A percentile compares a stretch with the other conserved stretches of the same genome.
Conservation (phyloP, 1,139 yeast species). For the Magnusiomyces paraingens region DNA sequence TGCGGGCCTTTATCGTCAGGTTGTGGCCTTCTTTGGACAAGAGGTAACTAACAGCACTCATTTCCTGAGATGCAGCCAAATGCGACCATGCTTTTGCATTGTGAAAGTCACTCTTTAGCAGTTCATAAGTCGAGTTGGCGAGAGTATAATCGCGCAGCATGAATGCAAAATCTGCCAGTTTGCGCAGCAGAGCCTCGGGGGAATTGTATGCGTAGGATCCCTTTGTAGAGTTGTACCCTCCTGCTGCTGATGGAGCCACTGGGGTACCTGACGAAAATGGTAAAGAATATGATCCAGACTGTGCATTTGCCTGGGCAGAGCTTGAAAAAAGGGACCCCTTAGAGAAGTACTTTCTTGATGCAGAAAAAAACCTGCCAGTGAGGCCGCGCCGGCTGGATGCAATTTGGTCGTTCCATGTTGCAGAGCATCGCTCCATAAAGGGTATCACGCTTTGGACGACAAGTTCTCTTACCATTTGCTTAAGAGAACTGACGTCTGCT, state of each 20-base stretch:
- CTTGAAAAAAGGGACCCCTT: constrained; percentile 24
- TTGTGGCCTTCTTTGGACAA: constrained; percentile 41
- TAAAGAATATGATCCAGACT: constrained; percentile 23
- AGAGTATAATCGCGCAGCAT: constrained; percentile 82
- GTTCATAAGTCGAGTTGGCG: constrained; percentile 79
- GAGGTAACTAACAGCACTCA: constrained; percentile 69
- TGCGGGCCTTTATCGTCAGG: constrained; percentile 52
- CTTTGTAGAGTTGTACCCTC: constrained; percentile 39
- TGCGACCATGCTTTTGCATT: constrained; percentile 79
- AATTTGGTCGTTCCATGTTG: constrained; percentile 71
- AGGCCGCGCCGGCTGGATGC: constrained; percentile 65
- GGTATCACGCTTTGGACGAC: constrained; percentile 58
- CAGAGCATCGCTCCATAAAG: constrained; percentile 68
- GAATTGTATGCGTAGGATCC: constrained; percentile 54
- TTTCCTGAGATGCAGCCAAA: constrained; percentile 80
- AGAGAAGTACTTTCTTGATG: constrained; percentile 50
- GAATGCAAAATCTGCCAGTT: constrained; percentile 87
- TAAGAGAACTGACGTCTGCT: constrained; percentile 39
- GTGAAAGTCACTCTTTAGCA: constrained; percentile 70
- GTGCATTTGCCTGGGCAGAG: constrained; percentile 18
- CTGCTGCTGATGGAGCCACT: constrained; percentile 14
- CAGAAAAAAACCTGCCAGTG: constrained; percentile 67
- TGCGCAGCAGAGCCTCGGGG: constrained; percentile 69
- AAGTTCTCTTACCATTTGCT: constrained; percentile 45
- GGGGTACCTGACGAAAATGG: constrained; percentile 16